Evolutionary conservation across 345 rosid species (phyloP).

Genomic region (Lepidium aucheri): DNA sequence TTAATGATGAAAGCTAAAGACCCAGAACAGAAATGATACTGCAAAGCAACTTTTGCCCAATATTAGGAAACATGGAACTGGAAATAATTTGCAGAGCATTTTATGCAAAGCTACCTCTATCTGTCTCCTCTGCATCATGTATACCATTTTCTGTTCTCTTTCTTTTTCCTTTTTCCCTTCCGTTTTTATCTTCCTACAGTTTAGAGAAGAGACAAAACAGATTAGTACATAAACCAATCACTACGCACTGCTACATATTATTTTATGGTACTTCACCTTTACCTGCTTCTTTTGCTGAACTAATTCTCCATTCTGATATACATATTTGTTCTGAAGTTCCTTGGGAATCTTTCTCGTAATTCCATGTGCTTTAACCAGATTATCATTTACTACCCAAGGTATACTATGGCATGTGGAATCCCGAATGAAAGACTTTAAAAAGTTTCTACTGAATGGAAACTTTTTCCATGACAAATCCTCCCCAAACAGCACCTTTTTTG

Average conservation of each 20-base stretch:
- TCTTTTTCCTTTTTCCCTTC: constrained; percentile 44
- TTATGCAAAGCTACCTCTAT: constrained; percentile 20
- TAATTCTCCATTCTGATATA: constrained; percentile 54
- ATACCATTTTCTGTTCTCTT: constrained; percentile 45
- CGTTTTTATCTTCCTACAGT: constrained; percentile 44
- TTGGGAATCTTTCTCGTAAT: constrained; percentile 60
- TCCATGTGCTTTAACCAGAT: constrained; percentile 55
- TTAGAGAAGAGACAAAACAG: neutral
- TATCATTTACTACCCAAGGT: constrained; percentile 85
- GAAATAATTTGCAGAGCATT: constrained; percentile 6
- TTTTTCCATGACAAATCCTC: constrained; percentile 69
- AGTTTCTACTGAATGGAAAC: constrained; percentile 59
- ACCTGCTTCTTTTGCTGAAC: constrained; percentile 43
- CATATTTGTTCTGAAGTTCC: constrained; percentile 48
- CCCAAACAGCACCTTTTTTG: constrained; percentile 38
- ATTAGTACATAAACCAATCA: neutral
- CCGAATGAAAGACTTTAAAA: constrained; percentile 86
- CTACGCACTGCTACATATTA: constrained; percentile 1
- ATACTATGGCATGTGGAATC: constrained; percentile 73
- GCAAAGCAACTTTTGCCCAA: neutral
- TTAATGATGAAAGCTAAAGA: too few relatives aligned
- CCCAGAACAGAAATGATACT: neutral
- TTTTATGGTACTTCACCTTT: constrained; percentile 25
- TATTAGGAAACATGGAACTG: neutral
- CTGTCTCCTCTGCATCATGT: constrained; percentile 27